phyloP scores from a whole-genome alignment of 2,329 filamentous ascomycete genomes.

The Arthrinium phaeospermum region DNA sequence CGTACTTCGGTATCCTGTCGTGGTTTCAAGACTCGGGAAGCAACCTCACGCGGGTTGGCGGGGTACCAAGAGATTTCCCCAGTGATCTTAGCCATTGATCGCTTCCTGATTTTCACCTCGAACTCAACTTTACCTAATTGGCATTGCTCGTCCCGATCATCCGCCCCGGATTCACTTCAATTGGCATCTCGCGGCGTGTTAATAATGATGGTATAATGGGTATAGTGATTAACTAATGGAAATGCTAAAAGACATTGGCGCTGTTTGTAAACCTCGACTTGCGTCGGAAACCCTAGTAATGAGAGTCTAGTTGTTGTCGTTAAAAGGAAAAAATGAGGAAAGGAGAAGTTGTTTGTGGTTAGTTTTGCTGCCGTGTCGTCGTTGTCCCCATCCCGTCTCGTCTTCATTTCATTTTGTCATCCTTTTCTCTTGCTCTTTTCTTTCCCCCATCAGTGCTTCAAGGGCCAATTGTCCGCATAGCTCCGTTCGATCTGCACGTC shows the following conservation, averaged over 20 bases:
- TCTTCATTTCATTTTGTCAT: background rate
- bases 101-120: background rate
- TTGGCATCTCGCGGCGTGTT: background rate
- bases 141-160: background rate
- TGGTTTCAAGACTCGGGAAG: background rate
- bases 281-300: conserved; percentile 15
- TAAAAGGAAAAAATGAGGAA: background rate
- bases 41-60: background rate
- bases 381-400: background rate
- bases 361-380: background rate
- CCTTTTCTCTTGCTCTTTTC: background rate
- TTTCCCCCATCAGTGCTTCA: conserved; percentile 27
- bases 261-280: conserved; percentile 17
- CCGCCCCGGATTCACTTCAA: background rate
- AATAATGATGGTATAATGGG: background rate
- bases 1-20: background rate
- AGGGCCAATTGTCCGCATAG: conserved; percentile 35
- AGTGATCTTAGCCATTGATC: background rate
- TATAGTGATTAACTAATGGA: conserved; percentile 14
- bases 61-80: background rate
- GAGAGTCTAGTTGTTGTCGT: background rate
- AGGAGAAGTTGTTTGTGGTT: background rate
- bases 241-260: conserved; percentile 10
- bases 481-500: conserved; percentile 34
- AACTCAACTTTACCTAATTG: background rate